A percentile compares a stretch with the other conserved stretches of the same genome.
phyloP scores from a whole-genome alignment of 306 rosid species.

The Fragaria ananassa region DNA sequence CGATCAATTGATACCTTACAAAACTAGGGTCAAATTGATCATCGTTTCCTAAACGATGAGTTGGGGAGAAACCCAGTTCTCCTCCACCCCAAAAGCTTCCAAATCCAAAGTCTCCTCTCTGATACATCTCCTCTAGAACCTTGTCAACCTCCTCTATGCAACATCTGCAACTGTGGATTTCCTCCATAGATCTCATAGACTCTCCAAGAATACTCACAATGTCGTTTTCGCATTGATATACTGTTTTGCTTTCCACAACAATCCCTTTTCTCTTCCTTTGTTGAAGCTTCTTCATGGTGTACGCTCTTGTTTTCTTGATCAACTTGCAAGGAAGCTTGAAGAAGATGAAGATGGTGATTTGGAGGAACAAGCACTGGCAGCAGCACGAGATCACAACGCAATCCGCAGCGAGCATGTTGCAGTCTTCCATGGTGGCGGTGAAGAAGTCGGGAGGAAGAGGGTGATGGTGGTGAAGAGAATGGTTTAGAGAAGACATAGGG shows the following conservation, averaged over 20 bases:
- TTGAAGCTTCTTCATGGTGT: conserved; percentile 48
- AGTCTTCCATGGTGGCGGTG: conserved; percentile 58
- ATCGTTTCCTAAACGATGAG: conserved; percentile 14
- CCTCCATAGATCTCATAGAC: conserved; percentile 29
- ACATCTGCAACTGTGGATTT: conserved; percentile 19
- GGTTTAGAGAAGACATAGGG: conserved; percentile 36
- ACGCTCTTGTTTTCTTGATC: conserved; percentile 48
- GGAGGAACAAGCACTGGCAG: conserved; percentile 81
- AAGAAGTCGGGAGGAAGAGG: conserved; percentile 14
- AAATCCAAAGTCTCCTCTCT: conserved; percentile 71
- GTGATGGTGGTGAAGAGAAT: conserved; percentile 25
- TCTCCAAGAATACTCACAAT: conserved; percentile 34
- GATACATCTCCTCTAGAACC: conserved; percentile 57
- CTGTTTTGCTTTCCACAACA: conserved; percentile 27
- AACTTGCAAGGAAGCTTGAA: conserved; percentile 62
- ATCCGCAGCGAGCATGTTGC: conserved; percentile 54
- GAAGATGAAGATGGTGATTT: conserved; percentile 51
- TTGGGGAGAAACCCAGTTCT: conserved; percentile 18
- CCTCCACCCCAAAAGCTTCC: conserved; percentile 74
- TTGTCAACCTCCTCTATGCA: conserved; percentile 78
- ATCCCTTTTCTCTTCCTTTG: conserved; percentile 31
- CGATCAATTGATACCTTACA: conserved; percentile 45
- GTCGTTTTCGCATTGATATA: conserved; percentile 26
- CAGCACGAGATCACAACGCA: conserved; percentile 78
- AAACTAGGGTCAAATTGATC: conserved; percentile 24